Base-by-base conservation (phyloP, 2,329 filamentous ascomycete species). In the Neofusicoccum umdonicola region DNA sequence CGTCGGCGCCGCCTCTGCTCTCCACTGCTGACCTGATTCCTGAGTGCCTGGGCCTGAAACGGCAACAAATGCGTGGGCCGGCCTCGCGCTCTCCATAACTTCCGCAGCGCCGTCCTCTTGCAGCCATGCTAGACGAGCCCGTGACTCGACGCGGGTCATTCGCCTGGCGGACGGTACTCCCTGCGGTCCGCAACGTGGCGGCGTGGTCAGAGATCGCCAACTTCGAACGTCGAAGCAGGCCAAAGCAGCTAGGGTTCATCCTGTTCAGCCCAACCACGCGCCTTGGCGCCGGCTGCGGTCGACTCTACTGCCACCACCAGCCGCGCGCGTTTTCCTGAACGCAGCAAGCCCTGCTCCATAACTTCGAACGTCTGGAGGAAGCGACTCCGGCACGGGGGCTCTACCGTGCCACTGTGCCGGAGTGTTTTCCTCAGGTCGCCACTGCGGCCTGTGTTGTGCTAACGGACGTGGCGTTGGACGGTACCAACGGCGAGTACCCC, bases 351-450 rank as follows among this genome's bases (percentile, higher is more conserved):
- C 37, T 31, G 19, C 12, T 7, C 52, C 37, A 22, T 17, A 60
- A 60, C 56, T 35, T 60, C 56, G 31, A 60, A 47, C 56, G 56
- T 60, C 56, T 47, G 31, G 42, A 45, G 42, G 4, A 45, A 60
- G 17, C 56, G 56, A 60, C 56, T 60, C 56, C 56, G 56, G 47
- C 56, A 60, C 56, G 56, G 47, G 56, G 56, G 17, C 42, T 19
- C 54, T 31, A 27, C 15, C 51, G 17, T 13, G 3, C 50, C 50
- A 13, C 31, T 15, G 50, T 13, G 15, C 31, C 50, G 50, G 50
- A 37, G 31, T n/a, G 15, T 37, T 52, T 52, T 37, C 50, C 19
- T 57, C 51, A 41, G 9, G 12, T 54, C 51, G 51, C 34, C 34
- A 41, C 50, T 11, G 17, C 8, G 15, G n/a, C 19, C 34, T 17